Evolutionary conservation across 345 rosid genomes (phyloP).

Genomic region (Brassica juncea): DNA sequence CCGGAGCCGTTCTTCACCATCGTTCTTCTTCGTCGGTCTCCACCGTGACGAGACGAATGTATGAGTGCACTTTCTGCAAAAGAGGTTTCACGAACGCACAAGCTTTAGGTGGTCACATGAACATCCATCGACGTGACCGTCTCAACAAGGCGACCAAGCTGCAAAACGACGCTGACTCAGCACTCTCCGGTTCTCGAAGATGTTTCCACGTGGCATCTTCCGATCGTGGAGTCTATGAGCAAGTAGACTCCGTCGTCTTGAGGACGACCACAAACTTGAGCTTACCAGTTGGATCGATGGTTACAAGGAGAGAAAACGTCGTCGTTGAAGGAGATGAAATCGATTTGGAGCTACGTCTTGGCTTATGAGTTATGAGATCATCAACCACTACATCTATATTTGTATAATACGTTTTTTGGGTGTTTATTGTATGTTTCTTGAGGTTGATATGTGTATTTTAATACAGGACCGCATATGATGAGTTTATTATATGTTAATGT

Average conservation of each 20-base stretch:
- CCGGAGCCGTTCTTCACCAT: conserved; percentile 14
- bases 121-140: conserved; percentile 85
- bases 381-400: conserved; percentile 3
- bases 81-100: conserved; percentile 95
- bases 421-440: conserved; percentile 23
- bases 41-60: conserved; percentile 49
- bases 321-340: conserved; percentile 60
- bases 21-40: conserved; percentile 24
- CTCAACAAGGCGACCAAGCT: conserved; percentile 54
- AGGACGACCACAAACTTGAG: conserved; percentile 51
- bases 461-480: conserved; percentile 26
- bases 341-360: conserved; percentile 95
- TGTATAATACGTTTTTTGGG: conserved; percentile 31
- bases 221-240: conserved; percentile 37
- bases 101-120: conserved; percentile 96
- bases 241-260: conserved; percentile 35
- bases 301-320: conserved; percentile 37
- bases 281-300: conserved; percentile 50
- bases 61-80: conserved; percentile 79
- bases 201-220: conserved; percentile 44
- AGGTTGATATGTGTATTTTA: conserved; percentile 18
- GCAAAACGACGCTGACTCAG: conserved; percentile 34
- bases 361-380: conserved; percentile 34
- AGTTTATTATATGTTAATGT: conserved; percentile 20
- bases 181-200: conserved; percentile 31